phyloP scores from a whole-genome alignment of 306 rosid species.

The Fragaria ananassa region DNA sequence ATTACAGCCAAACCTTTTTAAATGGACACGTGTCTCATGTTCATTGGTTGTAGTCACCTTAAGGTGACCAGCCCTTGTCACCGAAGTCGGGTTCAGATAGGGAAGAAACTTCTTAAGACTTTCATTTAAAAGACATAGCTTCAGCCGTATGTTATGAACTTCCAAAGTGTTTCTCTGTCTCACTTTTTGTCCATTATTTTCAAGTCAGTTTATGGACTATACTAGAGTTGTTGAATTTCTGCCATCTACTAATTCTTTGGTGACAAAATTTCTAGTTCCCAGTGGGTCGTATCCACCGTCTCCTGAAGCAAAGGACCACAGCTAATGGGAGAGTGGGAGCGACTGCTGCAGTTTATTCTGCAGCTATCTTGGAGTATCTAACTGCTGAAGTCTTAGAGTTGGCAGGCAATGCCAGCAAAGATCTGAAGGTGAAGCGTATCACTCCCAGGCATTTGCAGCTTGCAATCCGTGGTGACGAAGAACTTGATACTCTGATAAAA shows the following conservation, averaged over 20 bases:
- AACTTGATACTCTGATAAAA: slow-evolving; percentile 64
- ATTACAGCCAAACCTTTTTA: no score
- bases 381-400: slow-evolving; percentile 78
- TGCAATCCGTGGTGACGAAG: slow-evolving; percentile 76
- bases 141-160: background rate
- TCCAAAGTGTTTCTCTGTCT: background rate
- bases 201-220: background rate
- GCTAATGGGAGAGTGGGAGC: slow-evolving; percentile 78
- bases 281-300: slow-evolving; percentile 69
- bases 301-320: slow-evolving; percentile 59
- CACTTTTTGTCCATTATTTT: background rate
- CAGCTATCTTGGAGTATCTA: slow-evolving; percentile 70
- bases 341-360: slow-evolving; percentile 77
- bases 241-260: slow-evolving; percentile 10
- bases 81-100: no score
- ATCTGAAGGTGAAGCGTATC: slow-evolving; percentile 70
- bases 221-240: background rate
- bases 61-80: no score
- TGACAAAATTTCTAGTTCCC: slow-evolving; percentile 54
- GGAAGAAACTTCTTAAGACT: background rate
- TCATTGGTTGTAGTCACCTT: no score
- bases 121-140: background rate
- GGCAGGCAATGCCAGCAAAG: slow-evolving; percentile 79
- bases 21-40: no score
- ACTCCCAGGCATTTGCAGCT: slow-evolving; percentile 80